Base-by-base conservation (phyloP, 1,284 basidiomycete genomes). In the Ceratobasidium sp. region DNA sequence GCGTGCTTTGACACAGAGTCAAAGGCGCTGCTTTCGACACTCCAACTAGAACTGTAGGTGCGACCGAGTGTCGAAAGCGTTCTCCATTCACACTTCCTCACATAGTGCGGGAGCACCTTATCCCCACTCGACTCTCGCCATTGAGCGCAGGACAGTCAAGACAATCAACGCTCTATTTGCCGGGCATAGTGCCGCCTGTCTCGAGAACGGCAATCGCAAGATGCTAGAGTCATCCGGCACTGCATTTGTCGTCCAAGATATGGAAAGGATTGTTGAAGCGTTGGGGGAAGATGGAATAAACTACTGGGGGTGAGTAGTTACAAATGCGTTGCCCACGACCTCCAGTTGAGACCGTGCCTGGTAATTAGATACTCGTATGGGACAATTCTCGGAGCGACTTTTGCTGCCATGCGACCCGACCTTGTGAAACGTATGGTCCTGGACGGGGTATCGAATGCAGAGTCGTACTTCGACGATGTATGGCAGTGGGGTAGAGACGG, bases 391-490 rank as follows among this genome's bases (percentile, higher is more conserved):
- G 78, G 78, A 7, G 75, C 77, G 2, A 78, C 76, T 0, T 78
- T 79, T 59, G 73, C 75, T 1, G 78, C 78, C 5, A 78, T 79
- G 78, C 77, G 75, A 60, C 78, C 78, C 0, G 77, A 77, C 11
- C 69, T 72, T 1, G 78, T 79, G 7, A 75, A 73, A 21, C 74
- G 75, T 18, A 54, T 79, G 72, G 73, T 77, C 8, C 74, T 77
- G 1, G 78, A 79, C 64, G 77, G 77, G 2, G 76, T 78, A 0
- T 67, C 67, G 1, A 72, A 77, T 46, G 36, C 74, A 2, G 54
- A 66, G 11, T 25, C 42, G 0, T 77, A 77, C 72, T 73, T 71
- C 21, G 69, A 54, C 12, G 54, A 75, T 71, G 23, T 76, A 3
- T 73, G 63, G 51, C 63, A 74, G 16, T 76, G 76, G 76, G 75